phyloP scores from a whole-genome alignment of 169 alveolate genomes.

The Cryptosporidium meleagridis region DNA sequence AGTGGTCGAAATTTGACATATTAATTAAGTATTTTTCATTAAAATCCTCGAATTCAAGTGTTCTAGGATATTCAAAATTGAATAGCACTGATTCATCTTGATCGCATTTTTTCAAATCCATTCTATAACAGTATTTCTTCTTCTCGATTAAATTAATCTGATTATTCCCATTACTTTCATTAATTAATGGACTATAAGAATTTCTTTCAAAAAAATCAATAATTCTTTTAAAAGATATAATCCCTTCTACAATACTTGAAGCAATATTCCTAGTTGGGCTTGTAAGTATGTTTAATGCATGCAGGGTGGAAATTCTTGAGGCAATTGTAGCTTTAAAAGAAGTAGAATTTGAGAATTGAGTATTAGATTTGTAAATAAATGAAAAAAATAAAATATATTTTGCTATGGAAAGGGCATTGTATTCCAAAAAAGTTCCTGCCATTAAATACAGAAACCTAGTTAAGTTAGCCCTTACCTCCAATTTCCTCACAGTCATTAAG shows the following conservation, averaged over 20 bases:
- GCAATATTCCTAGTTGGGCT: slow-evolving; percentile 44
- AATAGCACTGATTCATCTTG: background rate
- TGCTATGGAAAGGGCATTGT: slow-evolving; percentile 35
- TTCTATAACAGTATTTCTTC: background rate
- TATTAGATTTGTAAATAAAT: background rate
- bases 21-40: background rate
- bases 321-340: background rate
- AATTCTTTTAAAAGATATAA: slow-evolving; percentile 30
- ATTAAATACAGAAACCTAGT: slow-evolving; percentile 5
- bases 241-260: slow-evolving; percentile 35
- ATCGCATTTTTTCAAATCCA: background rate
- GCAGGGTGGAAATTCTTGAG: slow-evolving; percentile 28
- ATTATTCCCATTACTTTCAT: background rate
- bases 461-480: slow-evolving; percentile 23
- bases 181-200: too few relatives aligned
- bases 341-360: background rate
- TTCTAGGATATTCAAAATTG: background rate
- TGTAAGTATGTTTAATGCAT: slow-evolving; percentile 22
- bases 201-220: slow-evolving; percentile 6
- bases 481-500: background rate
- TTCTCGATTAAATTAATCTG: background rate
- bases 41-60: background rate
- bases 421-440: slow-evolving; percentile 57
- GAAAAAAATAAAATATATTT: slow-evolving; percentile 26
- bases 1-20: background rate